Conservation (phyloP, 192 early-diverging fungal species). For the Backusella luteola region DNA sequence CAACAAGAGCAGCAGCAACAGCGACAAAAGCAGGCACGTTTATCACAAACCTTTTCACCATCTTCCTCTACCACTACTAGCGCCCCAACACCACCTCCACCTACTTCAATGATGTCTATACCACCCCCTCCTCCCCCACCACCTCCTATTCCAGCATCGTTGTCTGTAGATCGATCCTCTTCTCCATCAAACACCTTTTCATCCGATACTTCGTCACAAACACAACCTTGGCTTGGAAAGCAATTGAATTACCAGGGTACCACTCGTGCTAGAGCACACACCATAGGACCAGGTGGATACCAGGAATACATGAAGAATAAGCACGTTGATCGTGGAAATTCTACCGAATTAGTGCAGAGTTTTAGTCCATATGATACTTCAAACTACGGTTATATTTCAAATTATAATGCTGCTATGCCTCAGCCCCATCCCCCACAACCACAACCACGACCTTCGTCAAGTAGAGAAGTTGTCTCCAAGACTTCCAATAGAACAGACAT, state of each 20-base stretch:
- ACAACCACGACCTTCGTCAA: not conserved
- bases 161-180: not conserved
- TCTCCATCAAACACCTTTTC: not conserved
- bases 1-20: constrained; percentile 17
- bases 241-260: not conserved
- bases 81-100: not conserved
- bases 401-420: not conserved
- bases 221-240: not conserved
- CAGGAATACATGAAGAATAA: not conserved
- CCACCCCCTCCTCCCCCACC: constrained; percentile 18
- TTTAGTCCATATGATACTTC: not conserved
- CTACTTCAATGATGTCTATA: not conserved
- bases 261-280: constrained; percentile 12
- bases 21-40: not conserved
- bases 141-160: constrained; percentile 3
- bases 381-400: not conserved
- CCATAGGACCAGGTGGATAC: not conserved
- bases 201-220: constrained; percentile 40
- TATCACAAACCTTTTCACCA: not conserved
- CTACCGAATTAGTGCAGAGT: not conserved
- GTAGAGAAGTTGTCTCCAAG: not conserved
- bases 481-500: not conserved
- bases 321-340: not conserved
- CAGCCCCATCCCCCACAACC: not conserved
- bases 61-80: not conserved